Evolutionary conservation across 1,139 yeast genomes (phyloP).

Genomic region (Groenewaldozyma auringiensis): DNA sequence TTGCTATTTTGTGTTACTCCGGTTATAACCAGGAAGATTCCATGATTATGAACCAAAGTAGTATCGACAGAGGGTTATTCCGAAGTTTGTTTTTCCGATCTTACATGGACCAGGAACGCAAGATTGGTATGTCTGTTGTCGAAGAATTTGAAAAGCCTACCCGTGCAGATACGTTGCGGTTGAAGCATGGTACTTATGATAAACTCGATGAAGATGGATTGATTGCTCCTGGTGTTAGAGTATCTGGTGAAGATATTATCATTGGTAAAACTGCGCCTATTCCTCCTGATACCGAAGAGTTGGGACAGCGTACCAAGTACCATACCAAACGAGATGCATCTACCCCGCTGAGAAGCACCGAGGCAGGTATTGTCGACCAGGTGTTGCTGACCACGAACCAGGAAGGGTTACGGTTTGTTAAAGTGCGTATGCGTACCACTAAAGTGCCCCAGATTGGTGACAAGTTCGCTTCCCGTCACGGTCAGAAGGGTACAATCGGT

Average conservation of each 20-base stretch:
- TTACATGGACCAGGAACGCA: conserved; percentile 96
- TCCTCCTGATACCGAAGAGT: conserved; percentile 95
- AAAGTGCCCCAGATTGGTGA: conserved; percentile 98
- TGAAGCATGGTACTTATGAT: conserved; percentile 97
- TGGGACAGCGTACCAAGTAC: conserved; percentile 96
- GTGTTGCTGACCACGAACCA: conserved; percentile 94
- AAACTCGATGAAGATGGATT: conserved; percentile 97
- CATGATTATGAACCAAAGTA: conserved; percentile 98
- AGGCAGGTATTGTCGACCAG: conserved; percentile 97
- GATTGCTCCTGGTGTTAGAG: conserved; percentile 97
- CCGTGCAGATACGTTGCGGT: conserved; percentile 84
- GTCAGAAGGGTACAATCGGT: conserved; percentile 99
- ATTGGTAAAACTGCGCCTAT: conserved; percentile 98
- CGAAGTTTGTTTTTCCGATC: conserved; percentile 94
- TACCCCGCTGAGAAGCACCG: conserved; percentile 93
- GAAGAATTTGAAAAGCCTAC: conserved; percentile 96
- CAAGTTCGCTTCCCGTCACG: conserved; percentile 98
- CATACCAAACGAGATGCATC: conserved; percentile 99
- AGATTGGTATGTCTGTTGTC: conserved; percentile 96
- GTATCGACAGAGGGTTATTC: conserved; percentile 93
- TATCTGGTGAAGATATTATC: conserved; percentile 96
- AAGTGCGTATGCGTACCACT: conserved; percentile 98
- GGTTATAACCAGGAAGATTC: conserved; percentile 99
- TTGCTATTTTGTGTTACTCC: conserved; percentile 94
- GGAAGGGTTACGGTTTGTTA: conserved; percentile 94